phyloP scores from a whole-genome alignment of 176 grass and related monocot genomes.

The Dendrocalamus sinicus region DNA sequence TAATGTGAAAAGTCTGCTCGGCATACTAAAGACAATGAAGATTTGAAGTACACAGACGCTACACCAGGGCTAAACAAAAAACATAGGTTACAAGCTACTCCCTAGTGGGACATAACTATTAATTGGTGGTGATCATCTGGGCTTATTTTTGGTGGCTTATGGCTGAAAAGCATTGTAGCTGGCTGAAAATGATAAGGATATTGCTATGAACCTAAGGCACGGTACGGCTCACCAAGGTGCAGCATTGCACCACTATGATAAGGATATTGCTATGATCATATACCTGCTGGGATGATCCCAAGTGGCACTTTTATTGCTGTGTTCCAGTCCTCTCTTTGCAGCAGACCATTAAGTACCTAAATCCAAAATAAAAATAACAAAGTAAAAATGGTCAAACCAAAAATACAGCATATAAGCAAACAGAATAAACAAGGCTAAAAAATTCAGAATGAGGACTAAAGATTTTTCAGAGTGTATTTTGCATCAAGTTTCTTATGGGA shows the following conservation, averaged over 20 bases:
- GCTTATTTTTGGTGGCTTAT: too few species aligned
- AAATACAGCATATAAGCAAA: conserved; percentile 9
- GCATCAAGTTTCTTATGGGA: background rate
- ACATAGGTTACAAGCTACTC: background rate
- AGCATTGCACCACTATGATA: conserved; percentile 26
- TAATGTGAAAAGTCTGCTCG: conserved; percentile 36
- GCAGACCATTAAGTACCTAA: conserved; percentile 94
- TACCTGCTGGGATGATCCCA: conserved; percentile 95
- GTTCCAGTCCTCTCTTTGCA: conserved; percentile 91
- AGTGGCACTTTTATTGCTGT: conserved; percentile 92
- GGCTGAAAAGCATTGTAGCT: too few species aligned
- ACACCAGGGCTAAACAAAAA: conserved; percentile 20
- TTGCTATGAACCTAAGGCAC: conserved; percentile 9
- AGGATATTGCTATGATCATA: background rate
- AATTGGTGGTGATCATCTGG: too few species aligned
- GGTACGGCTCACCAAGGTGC: background rate
- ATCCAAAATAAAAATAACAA: conserved; percentile 32
- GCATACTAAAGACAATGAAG: background rate
- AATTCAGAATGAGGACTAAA: background rate
- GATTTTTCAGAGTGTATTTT: conserved; percentile 21
- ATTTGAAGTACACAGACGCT: conserved; percentile 20
- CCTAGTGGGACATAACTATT: background rate
- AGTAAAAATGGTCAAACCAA: background rate
- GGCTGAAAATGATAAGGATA: too few species aligned
- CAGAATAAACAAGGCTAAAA: background rate